Evolutionary conservation across 345 rosid genomes (phyloP), one percentile per base, ranked within the genome.

Genomic region (Eucalyptus cloeziana): DNA sequence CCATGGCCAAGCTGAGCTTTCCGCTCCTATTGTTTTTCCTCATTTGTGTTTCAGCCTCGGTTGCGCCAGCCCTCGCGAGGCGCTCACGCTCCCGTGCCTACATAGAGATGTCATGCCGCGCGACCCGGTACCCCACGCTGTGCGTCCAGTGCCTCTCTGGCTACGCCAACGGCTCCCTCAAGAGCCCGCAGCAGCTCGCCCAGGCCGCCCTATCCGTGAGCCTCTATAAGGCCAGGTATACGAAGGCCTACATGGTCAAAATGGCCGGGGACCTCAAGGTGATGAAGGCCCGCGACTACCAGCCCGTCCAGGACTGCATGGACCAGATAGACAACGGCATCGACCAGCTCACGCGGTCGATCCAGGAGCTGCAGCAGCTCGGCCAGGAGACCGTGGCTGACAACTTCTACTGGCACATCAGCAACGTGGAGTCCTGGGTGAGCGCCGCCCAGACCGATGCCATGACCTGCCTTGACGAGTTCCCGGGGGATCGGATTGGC

Each of bases 371-470:
- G 6, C 94, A 91, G 37, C 90, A 94, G 27, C 86, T 96, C 44
- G 90, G 88, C 45, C 56, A 16, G 86, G 87, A 86, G 60, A 85
- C 87, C 12, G 69, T 89, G 37, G 91, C 60, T 2, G 91, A 87
- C 14, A 92, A 93, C 80, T 88, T 91, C 3, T 85, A 91, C 85
- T 95, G 93, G 94, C 99, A 92, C 91, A 87, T 93, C 17, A 93
- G 93, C 86, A 96, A 95, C 88, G 91, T 96, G 13, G 93, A 96
- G 88, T 90, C 96, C 22, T 97, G 99, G 99, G 92, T 95, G 13
- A 93, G 97, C 89, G 91, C 96, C 10, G 98, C 99, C 52, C 88
- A 95, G 40, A 95, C 99, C 3, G 97, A 96, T 89, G 95, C 98
- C 10, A 92, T 86, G 87, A 88, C 90, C 51, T 97, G 99, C 87